Evolutionary conservation across 1,139 yeast species (phyloP), one percentile per base, ranked within the genome.

Genomic region (Sugiyamaella xylanicola): DNA sequence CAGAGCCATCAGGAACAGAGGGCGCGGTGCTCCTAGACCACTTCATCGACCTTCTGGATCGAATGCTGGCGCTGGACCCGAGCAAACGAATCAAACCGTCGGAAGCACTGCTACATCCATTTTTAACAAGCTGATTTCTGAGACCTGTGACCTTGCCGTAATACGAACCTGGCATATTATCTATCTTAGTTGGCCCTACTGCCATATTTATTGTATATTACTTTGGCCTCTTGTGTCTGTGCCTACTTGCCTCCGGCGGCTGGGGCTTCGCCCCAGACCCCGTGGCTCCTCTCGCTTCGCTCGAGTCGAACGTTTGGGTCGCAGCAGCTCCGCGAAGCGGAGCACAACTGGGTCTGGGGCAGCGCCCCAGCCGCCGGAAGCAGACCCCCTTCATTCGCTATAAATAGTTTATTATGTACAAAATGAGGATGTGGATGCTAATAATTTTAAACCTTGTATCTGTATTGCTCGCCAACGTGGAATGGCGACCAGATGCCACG

Each of bases 401-500:
- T 29, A 36, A 44, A 51, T 32, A 44, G 37, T 22, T 50, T 39
- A 35, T 25, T 57, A 52, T 54, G 55, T 57, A 54, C 57, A 57
- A 42, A 32, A 51, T 40, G n/a, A 35, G 29, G 45, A 51, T 29
- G 15, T 16, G 16, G 22, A 40, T 22, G 48, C 40, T 11, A 39
- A 4, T 35, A 16, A 17, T 17, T 11, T 68, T 76, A 88, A 55
- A 89, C 81, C 68, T 79, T 85, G 75, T 82, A 85, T 74, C 95
- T 83, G 68, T 76, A 77, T 40, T 77, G 76, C 70, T 87, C 86
- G 59, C 83, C 84, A 53, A 81, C 84, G 70, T 93, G 97, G 77
- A 93, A 79, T 56, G 99, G 99, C 50, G 97, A 90, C 99, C 99
- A 93, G 53, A 93, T 79, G 66, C 99, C 99, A 79, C 99, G 86